Evolutionary conservation across 2,329 filamentous ascomycete species (phyloP), one percentile per base, ranked within the genome.

Genomic region (Paecilomyces variotii): DNA sequence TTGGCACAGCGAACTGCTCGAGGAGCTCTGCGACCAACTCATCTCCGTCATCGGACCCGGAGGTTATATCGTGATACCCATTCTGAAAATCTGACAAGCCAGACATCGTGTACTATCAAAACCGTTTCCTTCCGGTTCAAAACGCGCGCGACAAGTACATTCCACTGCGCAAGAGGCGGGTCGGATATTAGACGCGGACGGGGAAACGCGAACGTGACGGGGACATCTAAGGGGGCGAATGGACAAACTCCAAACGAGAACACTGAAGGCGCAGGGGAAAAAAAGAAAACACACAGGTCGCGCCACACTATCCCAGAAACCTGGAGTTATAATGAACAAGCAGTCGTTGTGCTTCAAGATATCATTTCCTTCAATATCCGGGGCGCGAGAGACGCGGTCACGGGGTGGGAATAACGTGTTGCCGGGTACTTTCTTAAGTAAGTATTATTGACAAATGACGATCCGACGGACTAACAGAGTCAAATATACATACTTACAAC

Each of bases 1-100:
- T 9, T 14, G 50, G 50, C 10, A 28, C 25, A 19, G 54, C 34
- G 53, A 63, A 65, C 34, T 63, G 61, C 19, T 63, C 56, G 12
- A 67, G 59, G n/a, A 65, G 59, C 30, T 66, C 63, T 19, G 57
- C 57, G 12, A 66, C 65, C 5, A 63, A 56, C 27, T 62, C 61
- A 45, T 65, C 60, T 11, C 61, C 61, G 54, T 65, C 61, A 4
- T 64, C 62, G n/a, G 63, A 60, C 1, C 39, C 39, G 26, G 52
- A n/a, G 65, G 61, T 24, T 62, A 56, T 30, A 51, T 51, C 10
- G 56, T 51, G 10, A 19, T 34, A 58, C 32, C 52, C 24, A 5
- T 45, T 19, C 9, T 45, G 39, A 19, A 45, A 2, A 45, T 24
- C 39, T 24, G 39, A 45, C 4, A 45, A 2, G 7, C 19, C 39